phyloP scores from a whole-genome alignment of 257 asterid genomes.

The Agastache rugosa region DNA sequence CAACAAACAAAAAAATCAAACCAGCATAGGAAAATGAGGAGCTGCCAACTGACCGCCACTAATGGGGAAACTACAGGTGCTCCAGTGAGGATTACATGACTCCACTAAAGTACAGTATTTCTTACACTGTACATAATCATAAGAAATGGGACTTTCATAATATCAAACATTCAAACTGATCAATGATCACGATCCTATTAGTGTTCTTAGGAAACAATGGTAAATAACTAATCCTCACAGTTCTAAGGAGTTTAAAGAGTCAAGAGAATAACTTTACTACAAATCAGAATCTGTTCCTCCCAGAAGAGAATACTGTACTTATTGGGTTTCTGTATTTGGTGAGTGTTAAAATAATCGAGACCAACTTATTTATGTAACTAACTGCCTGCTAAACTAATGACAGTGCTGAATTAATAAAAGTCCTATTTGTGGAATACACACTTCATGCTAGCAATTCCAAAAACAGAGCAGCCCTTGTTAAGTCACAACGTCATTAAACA shows the following conservation, averaged over 20 bases:
- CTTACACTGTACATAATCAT: background rate
- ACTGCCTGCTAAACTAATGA: background rate
- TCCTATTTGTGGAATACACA: background rate
- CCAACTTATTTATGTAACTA: background rate
- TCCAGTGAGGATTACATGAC: background rate
- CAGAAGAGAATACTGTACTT: background rate
- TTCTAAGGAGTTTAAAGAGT: background rate
- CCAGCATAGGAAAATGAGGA: conserved; percentile 3
- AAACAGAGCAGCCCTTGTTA: background rate
- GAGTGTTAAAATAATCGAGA: background rate
- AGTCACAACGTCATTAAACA: background rate
- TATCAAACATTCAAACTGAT: background rate
- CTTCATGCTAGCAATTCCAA: background rate
- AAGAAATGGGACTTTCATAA: background rate
- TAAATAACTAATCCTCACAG: background rate
- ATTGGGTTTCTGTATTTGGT: background rate
- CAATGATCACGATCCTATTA: background rate
- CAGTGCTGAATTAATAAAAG: background rate
- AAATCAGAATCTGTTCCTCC: background rate
- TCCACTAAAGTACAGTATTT: conserved; percentile 19
- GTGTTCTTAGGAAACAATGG: background rate
- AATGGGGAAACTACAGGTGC: conserved; percentile 16
- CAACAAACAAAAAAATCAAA: background rate
- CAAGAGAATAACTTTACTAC: background rate
- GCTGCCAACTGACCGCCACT: background rate